Conservation (phyloP, 352 stramenopile species). For the Globisporangium lucens region DNA sequence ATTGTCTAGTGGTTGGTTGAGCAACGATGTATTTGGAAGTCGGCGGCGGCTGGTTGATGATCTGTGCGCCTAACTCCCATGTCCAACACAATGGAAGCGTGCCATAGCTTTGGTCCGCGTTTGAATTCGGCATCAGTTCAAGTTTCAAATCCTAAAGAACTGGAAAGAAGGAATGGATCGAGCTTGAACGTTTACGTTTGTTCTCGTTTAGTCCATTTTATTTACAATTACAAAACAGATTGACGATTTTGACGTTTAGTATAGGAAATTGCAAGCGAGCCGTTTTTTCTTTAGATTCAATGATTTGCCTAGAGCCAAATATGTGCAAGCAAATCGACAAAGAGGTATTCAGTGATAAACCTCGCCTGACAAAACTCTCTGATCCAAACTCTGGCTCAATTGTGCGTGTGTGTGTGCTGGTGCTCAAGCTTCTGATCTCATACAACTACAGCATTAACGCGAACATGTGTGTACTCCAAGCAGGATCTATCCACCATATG, state of each 20-base stretch:
- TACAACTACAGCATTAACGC: neutral
- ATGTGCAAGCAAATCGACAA: neutral
- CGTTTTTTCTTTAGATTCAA: neutral
- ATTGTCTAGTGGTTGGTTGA: neutral
- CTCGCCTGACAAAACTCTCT: neutral
- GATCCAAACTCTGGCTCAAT: neutral
- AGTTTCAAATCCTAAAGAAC: neutral
- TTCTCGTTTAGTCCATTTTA: neutral
- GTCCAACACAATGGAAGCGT: neutral
- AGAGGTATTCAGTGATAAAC: neutral
- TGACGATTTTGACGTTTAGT: too few species aligned
- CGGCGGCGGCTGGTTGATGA: too few species aligned
- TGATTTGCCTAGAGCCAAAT: neutral
- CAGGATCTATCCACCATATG: constrained; percentile 1
- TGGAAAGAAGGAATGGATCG: neutral
- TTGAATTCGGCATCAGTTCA: neutral
- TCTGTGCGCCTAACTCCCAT: neutral
- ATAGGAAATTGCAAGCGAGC: too few species aligned
- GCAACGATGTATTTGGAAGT: neutral
- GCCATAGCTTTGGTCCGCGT: neutral
- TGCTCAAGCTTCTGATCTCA: neutral
- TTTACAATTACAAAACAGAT: neutral
- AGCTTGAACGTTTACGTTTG: neutral
- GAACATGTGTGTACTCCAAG: neutral
- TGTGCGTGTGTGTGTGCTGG: neutral